phyloP scores from a whole-genome alignment of 2,329 filamentous ascomycete genomes.

The Sphaceloma murrayae region DNA sequence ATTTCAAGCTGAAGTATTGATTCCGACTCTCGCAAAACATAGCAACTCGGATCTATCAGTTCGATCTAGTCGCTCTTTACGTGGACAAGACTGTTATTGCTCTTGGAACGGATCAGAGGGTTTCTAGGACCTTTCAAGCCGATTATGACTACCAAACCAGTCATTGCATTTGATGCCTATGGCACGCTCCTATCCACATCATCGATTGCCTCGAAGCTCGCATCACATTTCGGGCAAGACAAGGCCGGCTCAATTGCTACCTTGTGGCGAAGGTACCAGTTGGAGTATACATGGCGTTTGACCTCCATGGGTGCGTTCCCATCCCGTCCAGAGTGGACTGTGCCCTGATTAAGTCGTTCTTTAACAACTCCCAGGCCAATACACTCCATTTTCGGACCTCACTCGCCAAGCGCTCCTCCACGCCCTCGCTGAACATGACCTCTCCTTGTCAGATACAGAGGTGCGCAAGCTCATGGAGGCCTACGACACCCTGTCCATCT shows the following conservation, averaged over 20 bases:
- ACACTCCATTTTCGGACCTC: constrained; percentile 53
- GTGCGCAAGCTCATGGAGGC: constrained; percentile 48
- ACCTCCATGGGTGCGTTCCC: constrained; percentile 58
- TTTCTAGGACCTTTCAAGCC: no score
- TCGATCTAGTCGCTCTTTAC: no score
- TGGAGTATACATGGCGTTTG: constrained; percentile 68
- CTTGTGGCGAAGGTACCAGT: constrained; percentile 58
- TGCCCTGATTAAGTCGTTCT: background rate
- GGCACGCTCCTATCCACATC: constrained; percentile 64
- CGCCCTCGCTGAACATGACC: constrained; percentile 49
- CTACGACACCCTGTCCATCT: constrained; percentile 56
- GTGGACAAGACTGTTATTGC: no score
- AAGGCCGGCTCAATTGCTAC: constrained; percentile 48
- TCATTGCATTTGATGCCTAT: constrained; percentile 67
- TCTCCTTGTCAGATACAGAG: constrained; percentile 37
- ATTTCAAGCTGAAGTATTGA: no score
- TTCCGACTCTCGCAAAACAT: no score
- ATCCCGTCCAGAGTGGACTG: background rate
- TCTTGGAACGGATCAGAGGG: no score
- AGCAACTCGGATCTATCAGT: no score
- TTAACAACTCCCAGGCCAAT: constrained; percentile 40
- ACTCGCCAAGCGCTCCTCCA: constrained; percentile 55
- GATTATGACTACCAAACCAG: constrained; percentile 25
- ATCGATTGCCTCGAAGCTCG: constrained; percentile 54
- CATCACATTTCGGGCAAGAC: constrained; percentile 47